Base-by-base conservation (phyloP, 345 rosid species). In the Gossypium australe region DNA sequence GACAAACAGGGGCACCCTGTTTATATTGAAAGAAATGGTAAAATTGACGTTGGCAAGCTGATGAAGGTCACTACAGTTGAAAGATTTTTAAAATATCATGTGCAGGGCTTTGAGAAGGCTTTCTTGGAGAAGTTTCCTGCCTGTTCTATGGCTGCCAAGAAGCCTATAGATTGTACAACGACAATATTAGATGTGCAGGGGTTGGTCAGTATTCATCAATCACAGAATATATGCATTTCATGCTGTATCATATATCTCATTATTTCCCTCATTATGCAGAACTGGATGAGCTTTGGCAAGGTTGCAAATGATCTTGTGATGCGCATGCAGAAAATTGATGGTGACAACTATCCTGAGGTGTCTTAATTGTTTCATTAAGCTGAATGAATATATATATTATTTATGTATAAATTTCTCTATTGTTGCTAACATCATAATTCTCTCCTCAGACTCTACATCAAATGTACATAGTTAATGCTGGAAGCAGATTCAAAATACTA, bases 331-430 rank as follows among this genome's bases (percentile, higher is more conserved):
- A 92, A 94, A 82, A 92, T 92, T 73, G 99, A 94, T 70, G 97
- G 98, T 25, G 99, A 94, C 77, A 94, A 94, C 90, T 94, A 94
- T 71, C 99, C 99, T 22, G 99, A 94, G 99, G 99, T 92, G 79
- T 56, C 52, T 76, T 77, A 51, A 77, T 47, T 74, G 25, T 63
- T 58, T 74, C 9, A 20, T 3, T 75, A 52, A 53, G 43, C 25
- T 11, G 51, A 29, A 44, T 17, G 41, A 69, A 77, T 24, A 65
- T 10, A 45, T 20, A 65, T 43, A 11, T 56, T 75, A 3, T 67
- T 67, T 4, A 55, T 78, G 29, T 38, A 24, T 52, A 77, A 25
- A 63, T 72, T 77, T 59, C 16, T 22, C 48, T 24, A 70, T 53
- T 18, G 43, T 75, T 71, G 38, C 74, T 79, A 47, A 77, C 45